Evolutionary conservation across 2,329 filamentous ascomycete species (phyloP).

Genomic region (Chrysoporthe puriensis): DNA sequence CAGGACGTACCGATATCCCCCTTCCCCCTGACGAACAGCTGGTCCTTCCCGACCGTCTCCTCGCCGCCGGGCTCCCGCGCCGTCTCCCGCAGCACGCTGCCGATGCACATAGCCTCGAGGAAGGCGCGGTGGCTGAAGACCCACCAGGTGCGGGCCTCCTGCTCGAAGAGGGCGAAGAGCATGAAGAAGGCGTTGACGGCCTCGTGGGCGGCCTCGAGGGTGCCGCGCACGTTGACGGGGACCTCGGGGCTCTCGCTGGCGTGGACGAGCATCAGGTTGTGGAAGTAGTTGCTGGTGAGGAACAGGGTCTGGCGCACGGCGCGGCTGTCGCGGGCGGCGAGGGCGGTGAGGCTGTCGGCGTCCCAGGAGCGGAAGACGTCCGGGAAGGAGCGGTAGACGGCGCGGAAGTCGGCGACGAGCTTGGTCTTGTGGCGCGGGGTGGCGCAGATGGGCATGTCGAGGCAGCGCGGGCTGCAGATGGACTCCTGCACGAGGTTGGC

Average conservation of each 20-base stretch:
- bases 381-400: conserved; percentile 74
- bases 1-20: conserved; percentile 61
- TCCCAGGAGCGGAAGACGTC: conserved; percentile 72
- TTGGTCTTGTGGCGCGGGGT: conserved; percentile 71
- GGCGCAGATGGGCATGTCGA: conserved; percentile 72
- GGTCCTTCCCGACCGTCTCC: conserved; percentile 55
- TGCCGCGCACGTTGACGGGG: conserved; percentile 67
- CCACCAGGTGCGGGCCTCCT: conserved; percentile 81
- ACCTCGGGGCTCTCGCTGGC: conserved; percentile 69
- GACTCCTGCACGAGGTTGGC: conserved; percentile 79
- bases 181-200: conserved; percentile 77
- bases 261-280: conserved; percentile 80
- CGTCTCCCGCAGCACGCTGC: conserved; percentile 60
- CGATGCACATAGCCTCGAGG: conserved; percentile 73
- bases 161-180: conserved; percentile 68
- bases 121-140: conserved; percentile 82
- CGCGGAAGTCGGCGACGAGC: conserved; percentile 70
- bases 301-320: conserved; percentile 76
- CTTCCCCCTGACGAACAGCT: conserved; percentile 62
- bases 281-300: conserved; percentile 80
- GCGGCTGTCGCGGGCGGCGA: conserved; percentile 64
- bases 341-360: conserved; percentile 58
- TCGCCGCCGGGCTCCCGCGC: conserved; percentile 48
- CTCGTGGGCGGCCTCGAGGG: conserved; percentile 75
- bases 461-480: conserved; percentile 74